Base-by-base conservation (phyloP, 176 grass and related monocot species). In the Triticum turgidum region DNA sequence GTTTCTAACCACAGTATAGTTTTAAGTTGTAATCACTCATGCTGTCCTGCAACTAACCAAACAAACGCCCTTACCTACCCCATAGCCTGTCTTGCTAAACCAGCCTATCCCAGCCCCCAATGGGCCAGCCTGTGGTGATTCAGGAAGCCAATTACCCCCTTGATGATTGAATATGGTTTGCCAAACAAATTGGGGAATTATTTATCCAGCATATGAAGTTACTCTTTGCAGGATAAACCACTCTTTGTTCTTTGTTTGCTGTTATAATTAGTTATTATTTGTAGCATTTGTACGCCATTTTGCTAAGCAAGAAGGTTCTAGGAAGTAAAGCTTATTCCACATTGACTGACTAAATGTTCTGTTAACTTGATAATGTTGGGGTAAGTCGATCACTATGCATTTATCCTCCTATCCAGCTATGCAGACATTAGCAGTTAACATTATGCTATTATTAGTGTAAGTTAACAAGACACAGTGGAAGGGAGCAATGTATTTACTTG, bases 261-360 rank as follows among this genome's bases (percentile, higher is more conserved):
- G 22, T 32, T 81, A 24, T 22, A 80, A 7, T 73, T 78, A 78
- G 65, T 13, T 51, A 6, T 54, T 80, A 24, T 38, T 84, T 65
- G 21, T 17, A 71, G 29, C 45, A 69, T 77, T 54, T 13, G 33
- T 41, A 62, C 29, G 61, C 24, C 65, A 61, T 72, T 84, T 62
- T 38, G 64, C 35, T 71, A 78, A 80, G 66, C 41, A 65, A 51
- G 6, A 34, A 77, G 9, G 32, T 59, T 65, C 42, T 82, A 22
- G 54, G 79, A 68, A 21, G 10, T 86, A 67, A 29, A 77, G 32
- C 34, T 34, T 80, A 44, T 79, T 83, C 56, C n/a, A 29, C 1
- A 20, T 59, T 20, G 20, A 73, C 56, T 44, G 9, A 51, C 49
- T 66, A 73, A 79, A 42, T 76, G 72, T 35, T 62, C 51, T 77